Evolutionary conservation across 179 eudicot species (phyloP), one percentile per base, ranked within the genome.

Genomic region (Corrigiola litoralis): DNA sequence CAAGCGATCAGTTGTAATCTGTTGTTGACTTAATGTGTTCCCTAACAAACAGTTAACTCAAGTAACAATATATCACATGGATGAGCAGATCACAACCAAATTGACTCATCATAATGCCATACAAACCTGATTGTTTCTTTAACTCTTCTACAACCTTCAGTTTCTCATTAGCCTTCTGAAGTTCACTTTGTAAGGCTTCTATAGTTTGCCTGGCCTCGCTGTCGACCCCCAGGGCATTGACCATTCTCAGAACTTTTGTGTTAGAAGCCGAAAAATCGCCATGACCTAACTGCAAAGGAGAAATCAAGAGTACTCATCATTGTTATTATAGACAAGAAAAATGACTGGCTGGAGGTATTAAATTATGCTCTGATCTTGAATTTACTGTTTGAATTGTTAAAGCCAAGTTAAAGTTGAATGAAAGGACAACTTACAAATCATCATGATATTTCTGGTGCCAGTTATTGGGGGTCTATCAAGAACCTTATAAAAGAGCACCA

Each of bases 201-300:
- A 95, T 95, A 59, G 96, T 91, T 75, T 85, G 86, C 72, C 85
- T 85, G 56, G 97, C 97, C 75, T 95, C 99, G 58, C 68, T 82
- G 28, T 95, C 99, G 69, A 85, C 97, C 54, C 92, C 96, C 58
- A 95, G 81, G 58, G 92, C 82, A 75, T 90, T 94, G 66, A 90
- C 97, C 99, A 91, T 90, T 46, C 99, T 91, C 63, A 90, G 69
- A 72, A 94, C 99, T 80, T 91, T 94, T 37, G 99, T 94, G 68
- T 72, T 94, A 41, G 88, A 75, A 53, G 92, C 76, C 48, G 99
- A 91, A 78, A 80, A 95, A 67, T 95, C 99, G 28, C 99, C 99
- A 79, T 90, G 99, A 38, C 97, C 99, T 55, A 94, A 65, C 97
- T 91, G 85, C 73, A 77, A 55, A 77, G 62, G 27, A 60, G 36